Evolutionary conservation across 257 asterid species (phyloP), one percentile per base, ranked within the genome.

Genomic region (Primulina huaijiensis): DNA sequence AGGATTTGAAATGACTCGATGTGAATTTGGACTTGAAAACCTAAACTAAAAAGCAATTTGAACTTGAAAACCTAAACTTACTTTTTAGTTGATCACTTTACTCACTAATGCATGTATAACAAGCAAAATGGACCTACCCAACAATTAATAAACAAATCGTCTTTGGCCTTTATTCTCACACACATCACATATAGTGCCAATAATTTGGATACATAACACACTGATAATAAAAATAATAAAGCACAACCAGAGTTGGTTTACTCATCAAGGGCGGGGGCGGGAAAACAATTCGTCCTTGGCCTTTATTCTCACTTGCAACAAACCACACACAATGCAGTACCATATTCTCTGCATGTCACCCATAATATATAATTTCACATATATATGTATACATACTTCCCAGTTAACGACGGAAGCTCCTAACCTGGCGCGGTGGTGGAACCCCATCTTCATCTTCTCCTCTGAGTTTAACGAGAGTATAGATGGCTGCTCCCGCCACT

Each of bases 401-500:
- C n/a, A 11, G 14, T 70, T 82, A 85, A 72, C 84, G 90, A 60
- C 90, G 87, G 81, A 85, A 85, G 82, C 85, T 85, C 79, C 85
- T 78, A 71, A 74, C 87, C n/a, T 56, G 88, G 62, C 88, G 86
- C 3, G 88, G 69, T 31, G 76, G 69, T 31, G 80, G 76, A 62
- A 43, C 52, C 57, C 70, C 82, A 8, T n/a, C 74, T 20, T 72
- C 90, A 0, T 82, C 90, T 34, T 83, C 85, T 29, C 71, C 80
- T 3, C 72, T 72, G 57, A 85, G 90, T 56, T 82, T 85, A 64
- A 85, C 88, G 2, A 79, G 78, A 2, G 88, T 74, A 64, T 90
- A 89, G 63, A 81, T 79, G 43, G 79, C 92, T 0, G 92, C 92
- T 30, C 98, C 98, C 0, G 91, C 90, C 16, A 90, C 1, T 67